Base-by-base conservation (phyloP, 192 early-diverging fungal species). In the Backusella liffmaniae region DNA sequence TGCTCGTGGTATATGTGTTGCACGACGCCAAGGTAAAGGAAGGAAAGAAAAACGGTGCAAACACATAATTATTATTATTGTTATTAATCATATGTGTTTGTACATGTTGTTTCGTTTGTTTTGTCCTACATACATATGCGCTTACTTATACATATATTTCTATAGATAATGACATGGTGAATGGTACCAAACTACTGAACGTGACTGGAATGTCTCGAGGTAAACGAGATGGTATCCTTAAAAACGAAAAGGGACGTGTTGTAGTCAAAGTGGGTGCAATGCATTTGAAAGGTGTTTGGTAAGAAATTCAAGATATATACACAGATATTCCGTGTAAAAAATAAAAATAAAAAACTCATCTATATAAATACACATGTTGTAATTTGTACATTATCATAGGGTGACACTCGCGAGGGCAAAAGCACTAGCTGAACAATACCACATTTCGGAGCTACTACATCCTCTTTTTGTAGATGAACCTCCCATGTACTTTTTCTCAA, bases 401-500 rank as follows among this genome's bases (percentile, higher is more conserved):
- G 91, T 93, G 72, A 86, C 90, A 8, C 88, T 91, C 75, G 77
- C 83, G 53, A 86, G 94, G 70, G 88, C 90, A 56, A 90, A 89
- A 66, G 78, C 84, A 74, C 71, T 93, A 74, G 86, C 94, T 30
- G 77, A 86, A 70, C 89, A 93, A 86, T 88, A 89, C 84, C 91
- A 93, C 72, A 92, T 95, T 5, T 72, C 84, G n/a, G 91, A 92
- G 29, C 79, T 82, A 46, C 85, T 93, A 37, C 90, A 92, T 72
- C 93, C 93, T 29, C 86, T 95, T 29, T 89, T 95, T 73, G 90
- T 89, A 66, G 89, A 91, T 34, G 92, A 95, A 72, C 93, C 92
- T 8, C 84, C 85, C 51, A 72, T 87, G 29, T 93, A 90, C 71
- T 78, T 95, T 36, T 91, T 90, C 75, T 51, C 75, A 12, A 73